Base-by-base conservation (phyloP, 208 protist species). In the Polymyxa betae region DNA sequence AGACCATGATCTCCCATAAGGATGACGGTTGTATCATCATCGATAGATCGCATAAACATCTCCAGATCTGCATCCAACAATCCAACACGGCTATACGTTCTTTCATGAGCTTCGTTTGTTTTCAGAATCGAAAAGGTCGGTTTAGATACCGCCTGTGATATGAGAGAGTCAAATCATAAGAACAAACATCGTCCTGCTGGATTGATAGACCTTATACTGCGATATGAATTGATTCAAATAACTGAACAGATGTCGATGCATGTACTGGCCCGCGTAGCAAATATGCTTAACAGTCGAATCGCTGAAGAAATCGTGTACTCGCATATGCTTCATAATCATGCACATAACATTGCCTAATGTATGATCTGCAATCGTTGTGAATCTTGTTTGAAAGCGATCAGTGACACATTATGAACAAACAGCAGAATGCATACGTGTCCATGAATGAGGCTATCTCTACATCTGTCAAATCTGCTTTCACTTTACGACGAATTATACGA, bases 21-120 rank as follows among this genome's bases (percentile, higher is more conserved):
- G 35, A 82, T 82, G 16, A 82, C 72, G 72, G 72, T 82, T 43
- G 72, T 82, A 35, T 82, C 72, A 20, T 5, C 5, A 5, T 5
- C n/a, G 5, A 82, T 43, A 20, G 72, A 82, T 12, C 10, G 16
- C n/a, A 82, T 20, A n/a, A 82, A 82, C 72, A 20, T n/a, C 35
- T 35, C 72, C 16, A 82, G 40, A 35, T 12, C 72, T 45, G 5
- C 35, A 82, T 82, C 72, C 5, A 82, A 40, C n/a, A 38, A n/a
- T 5, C 16, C 40, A 45, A 82, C 72, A 40, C 72, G 5, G 10
- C n/a, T 5, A n/a, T 82, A 82, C n/a, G 72, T 82, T n/a, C 40
- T 82, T 82, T 82, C 72, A 43, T 82, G 72, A 35, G 72, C 72
- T n/a, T 82, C 72, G 40, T 82, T 82, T 5, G 72, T 82, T 43